Evolutionary conservation across 108 stramenopile genomes (phyloP), one percentile per base, ranked within the genome.

Genomic region (Licmophora abbreviata): DNA sequence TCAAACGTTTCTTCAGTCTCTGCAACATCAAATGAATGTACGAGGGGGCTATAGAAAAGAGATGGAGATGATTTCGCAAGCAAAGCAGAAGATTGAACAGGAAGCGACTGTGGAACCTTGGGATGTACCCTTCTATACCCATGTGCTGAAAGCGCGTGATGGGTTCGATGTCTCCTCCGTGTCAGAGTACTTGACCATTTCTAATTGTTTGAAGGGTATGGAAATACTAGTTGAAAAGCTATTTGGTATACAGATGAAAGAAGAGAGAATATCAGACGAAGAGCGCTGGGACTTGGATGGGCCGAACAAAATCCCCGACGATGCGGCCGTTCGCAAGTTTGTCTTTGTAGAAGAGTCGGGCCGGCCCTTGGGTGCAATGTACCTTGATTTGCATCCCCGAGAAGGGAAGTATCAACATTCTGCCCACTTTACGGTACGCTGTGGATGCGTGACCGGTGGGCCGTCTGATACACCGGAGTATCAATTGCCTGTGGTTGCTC

Each of bases 351-450:
- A 59, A 7, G 69, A 72, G 22, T 56, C 59, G 1, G 57, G 56
- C 12, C 47, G 51, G 30, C 51, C 62, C 22, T 51, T 96, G 26
- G 98, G 96, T 1, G 86, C 79, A 7, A 72, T 99, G 64, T 99
- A 94, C 59, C 54, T 97, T 34, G 98, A 99, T 61, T 61, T 97
- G 48, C 79, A 85, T 66, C 83, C 85, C 11, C 74, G 95, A 20
- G 71, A 76, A 9, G 85, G 85, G 18, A 99, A 99, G 58, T 97
- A 85, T 56, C 59, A 70, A 28, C 95, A 95, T 62, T 91, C 96
- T 3, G 98, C 98, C 7, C 98, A 99, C 59, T 99, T 96, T 61
- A 97, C 95, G 4, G 87, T 99, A 15, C 88, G 87, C 15, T 97
- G 98, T 54, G 96, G 96, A 26, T 90, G 92, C 51, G 53, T 66